Evolutionary conservation across 1,284 basidiomycete species (phyloP).

Genomic region (Tilletia walkeri): DNA sequence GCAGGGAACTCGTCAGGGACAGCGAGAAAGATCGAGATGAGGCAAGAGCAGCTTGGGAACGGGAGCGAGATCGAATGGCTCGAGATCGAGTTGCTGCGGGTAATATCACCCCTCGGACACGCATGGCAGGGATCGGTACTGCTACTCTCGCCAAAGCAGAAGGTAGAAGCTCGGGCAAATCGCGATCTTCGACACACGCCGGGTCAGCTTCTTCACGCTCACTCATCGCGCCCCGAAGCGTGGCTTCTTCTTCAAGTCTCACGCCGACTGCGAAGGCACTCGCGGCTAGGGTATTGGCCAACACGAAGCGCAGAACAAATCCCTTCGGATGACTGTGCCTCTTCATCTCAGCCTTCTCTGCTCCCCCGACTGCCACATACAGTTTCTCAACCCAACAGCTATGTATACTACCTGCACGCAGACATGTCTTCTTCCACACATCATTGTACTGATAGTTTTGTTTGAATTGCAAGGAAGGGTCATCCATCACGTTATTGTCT

Average conservation of each 20-base stretch:
- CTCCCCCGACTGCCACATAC: too few species aligned
- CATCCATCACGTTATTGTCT: too few species aligned
- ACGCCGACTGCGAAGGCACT: constrained; percentile 10
- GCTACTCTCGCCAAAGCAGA: background rate
- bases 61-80: background rate
- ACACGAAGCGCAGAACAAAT: constrained; percentile 9
- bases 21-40: constrained; percentile 2
- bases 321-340: constrained; percentile 9
- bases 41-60: background rate
- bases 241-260: background rate
- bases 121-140: too few species aligned
- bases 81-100: background rate
- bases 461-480: too few species aligned
- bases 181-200: background rate
- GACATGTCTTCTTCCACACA: too few species aligned
- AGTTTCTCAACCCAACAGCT: too few species aligned
- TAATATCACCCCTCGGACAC: background rate
- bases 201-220: background rate
- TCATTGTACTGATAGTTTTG: too few species aligned
- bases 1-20: constrained; percentile 22
- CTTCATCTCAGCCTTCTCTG: too few species aligned
- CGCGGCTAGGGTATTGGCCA: constrained; percentile 9
- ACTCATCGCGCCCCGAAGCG: background rate
- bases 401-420: too few species aligned
- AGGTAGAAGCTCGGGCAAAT: background rate